Percentiles rank a stretch among this genome's conserved stretches.
These are phyloP conservation scores for Vaccinium corymbosum DNA, from an alignment of 148 eudicot genomes.

Conservation along the genomic window DNA sequence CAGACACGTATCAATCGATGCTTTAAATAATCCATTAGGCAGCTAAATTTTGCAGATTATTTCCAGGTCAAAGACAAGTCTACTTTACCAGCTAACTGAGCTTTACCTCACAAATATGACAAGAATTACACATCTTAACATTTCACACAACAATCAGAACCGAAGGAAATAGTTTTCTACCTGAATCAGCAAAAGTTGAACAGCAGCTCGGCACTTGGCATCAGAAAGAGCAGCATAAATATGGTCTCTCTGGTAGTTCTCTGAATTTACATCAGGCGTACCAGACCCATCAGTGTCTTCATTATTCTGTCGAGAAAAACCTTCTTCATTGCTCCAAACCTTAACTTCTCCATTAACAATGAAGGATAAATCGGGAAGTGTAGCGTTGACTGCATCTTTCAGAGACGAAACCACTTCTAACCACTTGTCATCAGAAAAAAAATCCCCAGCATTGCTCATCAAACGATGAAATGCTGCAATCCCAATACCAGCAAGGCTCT, in stretches of 20 bases:
- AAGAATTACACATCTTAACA: neutral
- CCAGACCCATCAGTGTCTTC: slow-evolving; percentile 44
- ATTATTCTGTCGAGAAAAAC: slow-evolving; percentile 29
- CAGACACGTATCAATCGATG: neutral
- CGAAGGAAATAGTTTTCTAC: slow-evolving; percentile 26
- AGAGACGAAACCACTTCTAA: slow-evolving; percentile 76
- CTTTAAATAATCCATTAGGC: neutral
- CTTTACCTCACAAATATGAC: neutral
- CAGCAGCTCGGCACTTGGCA: slow-evolving; percentile 79
- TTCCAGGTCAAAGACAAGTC: slow-evolving; percentile 2
- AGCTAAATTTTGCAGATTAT: no score
- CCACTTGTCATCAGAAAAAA: slow-evolving; percentile 93
- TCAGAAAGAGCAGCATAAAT: slow-evolving; percentile 71
- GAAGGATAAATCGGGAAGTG: slow-evolving; percentile 85
- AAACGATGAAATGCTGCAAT: slow-evolving; percentile 95
- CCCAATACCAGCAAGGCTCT: slow-evolving; percentile 98
- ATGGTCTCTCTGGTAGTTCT: slow-evolving; percentile 41
- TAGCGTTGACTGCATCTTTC: slow-evolving; percentile 76
- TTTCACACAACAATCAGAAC: slow-evolving; percentile 14
- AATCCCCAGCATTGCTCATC: slow-evolving; percentile 91
- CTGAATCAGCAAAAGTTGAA: slow-evolving; percentile 92
- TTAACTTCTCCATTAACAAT: slow-evolving; percentile 32
- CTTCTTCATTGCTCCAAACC: slow-evolving; percentile 45
- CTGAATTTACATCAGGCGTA: slow-evolving; percentile 44
- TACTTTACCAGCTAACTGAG: slow-evolving; percentile 2